These are phyloP conservation scores for Verticillium albo-atrum DNA, from an alignment of 2,329 filamentous ascomycete species.

Conservation along the genomic window DNA sequence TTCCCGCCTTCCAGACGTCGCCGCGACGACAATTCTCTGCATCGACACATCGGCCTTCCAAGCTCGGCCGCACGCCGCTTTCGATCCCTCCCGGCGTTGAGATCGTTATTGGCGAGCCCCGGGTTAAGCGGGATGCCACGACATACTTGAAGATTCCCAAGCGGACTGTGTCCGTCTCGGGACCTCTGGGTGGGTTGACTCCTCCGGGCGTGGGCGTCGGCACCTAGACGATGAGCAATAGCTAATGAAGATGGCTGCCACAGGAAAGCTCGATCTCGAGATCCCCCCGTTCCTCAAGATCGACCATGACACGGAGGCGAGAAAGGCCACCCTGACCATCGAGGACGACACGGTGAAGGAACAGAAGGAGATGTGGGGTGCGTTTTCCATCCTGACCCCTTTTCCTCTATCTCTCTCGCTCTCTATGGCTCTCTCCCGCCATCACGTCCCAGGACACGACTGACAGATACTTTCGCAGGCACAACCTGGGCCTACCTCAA, in stretches of 20 bases:
- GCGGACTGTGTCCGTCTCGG: constrained; percentile 69
- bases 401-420: background rate
- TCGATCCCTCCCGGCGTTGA: constrained; percentile 81
- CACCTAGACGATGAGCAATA: background rate
- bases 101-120: constrained; percentile 63
- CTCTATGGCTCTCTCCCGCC: too few relatives aligned
- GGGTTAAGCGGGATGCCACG: constrained; percentile 47
- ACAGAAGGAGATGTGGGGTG: constrained; percentile 96
- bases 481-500: constrained; percentile 86
- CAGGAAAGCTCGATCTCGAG: constrained; percentile 70
- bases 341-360: constrained; percentile 63
- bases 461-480: too few relatives aligned
- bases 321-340: constrained; percentile 65
- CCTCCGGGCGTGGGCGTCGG: background rate
- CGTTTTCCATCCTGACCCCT: constrained; percentile 15
- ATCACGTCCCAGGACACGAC: too few relatives aligned
- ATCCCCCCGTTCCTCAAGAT: constrained; percentile 78
- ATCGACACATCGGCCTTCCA: constrained; percentile 63
- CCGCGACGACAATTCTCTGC: constrained; percentile 63
- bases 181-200: constrained; percentile 65
- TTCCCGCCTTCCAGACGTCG: constrained; percentile 60
- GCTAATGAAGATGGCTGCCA: background rate
- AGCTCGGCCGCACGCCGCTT: constrained; percentile 79
- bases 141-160: constrained; percentile 58
- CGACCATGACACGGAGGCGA: constrained; percentile 57